These are phyloP conservation scores for Knoxia roxburghii DNA, from an alignment of 257 asterid species.

Conservation along the genomic window DNA sequence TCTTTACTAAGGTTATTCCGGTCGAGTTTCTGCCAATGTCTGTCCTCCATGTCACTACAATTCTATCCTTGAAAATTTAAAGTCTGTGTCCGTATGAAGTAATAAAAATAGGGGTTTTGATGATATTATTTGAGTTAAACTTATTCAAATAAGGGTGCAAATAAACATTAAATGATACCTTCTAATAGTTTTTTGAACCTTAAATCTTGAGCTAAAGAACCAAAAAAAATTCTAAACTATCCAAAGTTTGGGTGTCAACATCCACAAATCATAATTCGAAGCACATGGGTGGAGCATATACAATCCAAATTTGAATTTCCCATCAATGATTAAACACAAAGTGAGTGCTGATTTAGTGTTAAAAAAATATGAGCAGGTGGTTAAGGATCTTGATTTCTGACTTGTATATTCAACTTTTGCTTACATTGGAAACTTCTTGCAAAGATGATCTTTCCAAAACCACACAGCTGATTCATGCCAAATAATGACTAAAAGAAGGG, in stretches of 20 bases:
- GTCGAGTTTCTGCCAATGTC: too few species aligned
- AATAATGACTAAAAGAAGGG: too few species aligned
- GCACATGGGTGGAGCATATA: slow-evolving; percentile 15
- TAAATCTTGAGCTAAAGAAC: not conserved
- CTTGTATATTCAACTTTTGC: not conserved
- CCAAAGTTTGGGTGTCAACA: not conserved
- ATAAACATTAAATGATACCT: too few species aligned
- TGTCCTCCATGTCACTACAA: too few species aligned
- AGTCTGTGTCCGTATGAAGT: too few species aligned
- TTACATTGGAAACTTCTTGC: not conserved
- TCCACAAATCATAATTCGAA: not conserved
- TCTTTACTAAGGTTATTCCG: too few species aligned
- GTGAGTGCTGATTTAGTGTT: not conserved
- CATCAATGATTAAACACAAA: slow-evolving; percentile 17
- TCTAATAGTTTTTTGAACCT: too few species aligned
- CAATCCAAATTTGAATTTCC: slow-evolving; percentile 12
- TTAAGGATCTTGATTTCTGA: not conserved
- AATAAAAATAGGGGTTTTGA: too few species aligned
- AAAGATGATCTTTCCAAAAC: not conserved
- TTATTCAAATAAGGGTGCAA: too few species aligned
- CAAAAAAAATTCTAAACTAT: not conserved
- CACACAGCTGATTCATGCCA: not conserved
- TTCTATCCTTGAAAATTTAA: too few species aligned
- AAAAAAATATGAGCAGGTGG: slow-evolving; percentile 5
- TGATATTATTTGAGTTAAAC: too few species aligned